Evolutionary conservation across 257 asterid species (phyloP), one percentile per base, ranked within the genome.

Genomic region (Solanum sejunctum): DNA sequence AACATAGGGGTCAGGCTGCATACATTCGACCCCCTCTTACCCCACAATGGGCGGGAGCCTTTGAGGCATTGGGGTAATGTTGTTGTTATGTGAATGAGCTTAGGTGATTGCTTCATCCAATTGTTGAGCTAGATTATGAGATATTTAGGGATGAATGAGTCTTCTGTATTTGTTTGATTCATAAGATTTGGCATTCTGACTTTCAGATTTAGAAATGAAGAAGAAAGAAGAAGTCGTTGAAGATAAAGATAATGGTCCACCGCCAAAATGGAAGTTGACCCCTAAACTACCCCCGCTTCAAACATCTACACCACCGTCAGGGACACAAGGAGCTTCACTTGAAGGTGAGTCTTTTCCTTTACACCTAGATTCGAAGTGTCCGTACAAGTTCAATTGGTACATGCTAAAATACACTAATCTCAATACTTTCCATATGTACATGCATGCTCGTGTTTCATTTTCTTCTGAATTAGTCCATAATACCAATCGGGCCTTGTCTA

Each of bases 191-290:
- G 18, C 49, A 71, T 87, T 80, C 26, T 88, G 56, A 67, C 82
- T 84, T 61, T 85, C 91, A 85, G 93, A 86, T 88, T 52, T 39
- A 81, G 85, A 87, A 84, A 83, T 36, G 77, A 92, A 88, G 90
- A 85, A 81, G 85, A 83, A 88, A 47, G 92, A 84, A 67, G 92
- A 91, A 41, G 84, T 89, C 69, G 88, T 36, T 66, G 86, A 81
- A 72, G 86, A 84, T n/a, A 89, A 89, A 58, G 90, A 91, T 83
- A 93, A 90, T 23, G 94, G 95, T 57, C 95, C 95, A 49, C 96
- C 95, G 39, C 98, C 95, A 66, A 96, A 94, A 54, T 94, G 95
- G 98, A 89, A 88, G 86, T 84, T 88, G 5, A 89, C 84, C 61
- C 80, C 92, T 83, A 88, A 89, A 49, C 84, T 80, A 72, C 91